Conservation (phyloP, 345 rosid species). For the Euphorbia peplus region DNA sequence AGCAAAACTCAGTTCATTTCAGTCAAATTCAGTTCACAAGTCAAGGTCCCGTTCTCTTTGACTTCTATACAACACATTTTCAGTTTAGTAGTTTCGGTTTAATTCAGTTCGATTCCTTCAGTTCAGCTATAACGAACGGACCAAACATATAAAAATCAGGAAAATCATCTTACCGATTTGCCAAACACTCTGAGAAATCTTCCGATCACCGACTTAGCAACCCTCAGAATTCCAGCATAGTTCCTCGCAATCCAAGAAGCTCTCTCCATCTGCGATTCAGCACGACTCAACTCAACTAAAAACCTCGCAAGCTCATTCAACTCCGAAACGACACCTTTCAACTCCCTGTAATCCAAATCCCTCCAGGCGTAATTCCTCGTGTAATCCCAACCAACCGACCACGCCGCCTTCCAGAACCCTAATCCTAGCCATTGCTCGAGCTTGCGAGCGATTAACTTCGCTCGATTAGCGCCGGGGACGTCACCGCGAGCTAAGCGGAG, state of each 20-base stretch:
- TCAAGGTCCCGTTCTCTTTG: too few species aligned
- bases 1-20: too few species aligned
- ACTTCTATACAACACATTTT: too few species aligned
- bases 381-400: slow-evolving; percentile 81
- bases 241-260: slow-evolving; percentile 47
- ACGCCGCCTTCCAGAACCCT: slow-evolving; percentile 41
- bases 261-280: slow-evolving; percentile 45
- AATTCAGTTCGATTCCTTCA: too few species aligned
- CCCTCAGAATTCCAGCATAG: slow-evolving; percentile 45
- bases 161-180: slow-evolving; percentile 42
- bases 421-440: slow-evolving; percentile 47
- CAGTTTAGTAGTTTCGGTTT: too few species aligned
- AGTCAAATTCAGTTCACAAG: too few species aligned
- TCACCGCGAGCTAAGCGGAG: slow-evolving; percentile 74
- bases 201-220: slow-evolving; percentile 42
- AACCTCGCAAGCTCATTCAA: slow-evolving; percentile 50
- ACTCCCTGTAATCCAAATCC: slow-evolving; percentile 46
- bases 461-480: slow-evolving; percentile 49
- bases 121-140: too few species aligned
- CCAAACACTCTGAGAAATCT: slow-evolving; percentile 51
- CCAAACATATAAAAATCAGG: neutral
- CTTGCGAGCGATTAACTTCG: slow-evolving; percentile 45
- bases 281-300: slow-evolving; percentile 45
- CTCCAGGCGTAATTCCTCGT: slow-evolving; percentile 71
- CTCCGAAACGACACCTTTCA: slow-evolving; percentile 52